These are phyloP conservation scores for Serendipita sp. DNA, from an alignment of 768 basidiomycete species.

Conservation along the genomic window DNA sequence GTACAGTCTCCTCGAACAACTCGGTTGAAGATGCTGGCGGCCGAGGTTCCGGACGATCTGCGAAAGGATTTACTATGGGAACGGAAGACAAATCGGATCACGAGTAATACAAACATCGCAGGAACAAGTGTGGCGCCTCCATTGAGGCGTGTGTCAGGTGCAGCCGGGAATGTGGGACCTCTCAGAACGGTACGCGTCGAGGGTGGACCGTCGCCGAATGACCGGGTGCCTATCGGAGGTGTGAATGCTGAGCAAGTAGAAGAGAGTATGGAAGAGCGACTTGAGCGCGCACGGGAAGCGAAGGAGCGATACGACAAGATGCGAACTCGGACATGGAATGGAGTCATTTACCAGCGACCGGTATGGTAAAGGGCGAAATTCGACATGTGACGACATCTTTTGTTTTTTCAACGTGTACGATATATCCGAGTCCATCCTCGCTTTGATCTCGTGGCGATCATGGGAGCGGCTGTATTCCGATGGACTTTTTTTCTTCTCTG, in stretches of 20 bases:
- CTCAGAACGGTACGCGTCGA: background rate
- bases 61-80: constrained; percentile 70
- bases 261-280: background rate
- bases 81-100: constrained; percentile 17
- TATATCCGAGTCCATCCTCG: no score
- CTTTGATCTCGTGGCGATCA: no score
- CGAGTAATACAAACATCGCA: background rate
- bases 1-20: constrained; percentile 80
- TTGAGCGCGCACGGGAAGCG: background rate
- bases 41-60: constrained; percentile 73
- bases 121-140: background rate
- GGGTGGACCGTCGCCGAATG: background rate
- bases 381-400: background rate
- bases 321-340: constrained; percentile 5
- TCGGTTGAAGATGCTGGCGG: constrained; percentile 65
- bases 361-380: background rate
- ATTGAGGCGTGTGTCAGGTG: background rate
- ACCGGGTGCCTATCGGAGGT: background rate
- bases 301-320: background rate
- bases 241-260: background rate
- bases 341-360: constrained; percentile 5
- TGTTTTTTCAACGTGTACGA: no score
- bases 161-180: background rate
- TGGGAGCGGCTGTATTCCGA: no score
- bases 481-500: no score